These are phyloP conservation scores for Rhynchosporium graminicola DNA, from an alignment of 2,329 filamentous ascomycete species.

Conservation along the genomic window DNA sequence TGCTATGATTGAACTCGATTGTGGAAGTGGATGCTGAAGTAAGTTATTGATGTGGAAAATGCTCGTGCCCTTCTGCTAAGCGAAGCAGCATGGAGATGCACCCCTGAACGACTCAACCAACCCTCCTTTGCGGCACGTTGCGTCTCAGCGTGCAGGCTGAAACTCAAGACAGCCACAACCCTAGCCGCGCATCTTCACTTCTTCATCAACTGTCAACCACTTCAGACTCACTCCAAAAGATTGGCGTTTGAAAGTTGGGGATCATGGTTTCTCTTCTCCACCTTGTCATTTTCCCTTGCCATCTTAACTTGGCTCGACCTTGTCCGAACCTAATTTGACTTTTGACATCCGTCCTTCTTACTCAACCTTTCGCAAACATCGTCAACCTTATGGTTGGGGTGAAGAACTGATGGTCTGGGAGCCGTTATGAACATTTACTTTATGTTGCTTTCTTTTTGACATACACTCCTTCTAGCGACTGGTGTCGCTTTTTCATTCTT, in stretches of 20 bases:
- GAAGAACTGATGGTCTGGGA: slow-evolving; percentile 35
- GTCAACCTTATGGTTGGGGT: slow-evolving; percentile 27
- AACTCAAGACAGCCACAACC: slow-evolving; percentile 7
- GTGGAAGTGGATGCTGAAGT: background rate
- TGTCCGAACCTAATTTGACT: background rate
- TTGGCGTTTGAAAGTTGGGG: slow-evolving; percentile 33
- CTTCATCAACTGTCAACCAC: slow-evolving; percentile 24
- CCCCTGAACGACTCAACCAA: background rate
- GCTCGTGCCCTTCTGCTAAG: slow-evolving; percentile 14
- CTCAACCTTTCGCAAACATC: slow-evolving; percentile 31
- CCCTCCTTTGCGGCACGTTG: slow-evolving; percentile 1
- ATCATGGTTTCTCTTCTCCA: slow-evolving; percentile 31
- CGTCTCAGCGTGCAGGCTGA: slow-evolving; percentile 10
- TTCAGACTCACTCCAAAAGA: slow-evolving; percentile 30
- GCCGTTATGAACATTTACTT: slow-evolving; percentile 24
- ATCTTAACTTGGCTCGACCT: background rate
- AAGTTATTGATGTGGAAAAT: background rate
- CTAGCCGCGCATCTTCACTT: slow-evolving; percentile 21
- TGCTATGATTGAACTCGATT: slow-evolving; percentile 2
- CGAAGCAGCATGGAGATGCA: background rate
- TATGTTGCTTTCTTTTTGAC: background rate
- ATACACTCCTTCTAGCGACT: slow-evolving; percentile 33
- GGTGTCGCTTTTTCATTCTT: slow-evolving; percentile 32
- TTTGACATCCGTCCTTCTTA: slow-evolving; percentile 26
- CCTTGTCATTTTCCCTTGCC: slow-evolving; percentile 22